A percentile compares a stretch with the other conserved stretches of the same genome.
Conservation (phyloP, 139 green algal genomes). For the Yamagishiella unicocca region DNA sequence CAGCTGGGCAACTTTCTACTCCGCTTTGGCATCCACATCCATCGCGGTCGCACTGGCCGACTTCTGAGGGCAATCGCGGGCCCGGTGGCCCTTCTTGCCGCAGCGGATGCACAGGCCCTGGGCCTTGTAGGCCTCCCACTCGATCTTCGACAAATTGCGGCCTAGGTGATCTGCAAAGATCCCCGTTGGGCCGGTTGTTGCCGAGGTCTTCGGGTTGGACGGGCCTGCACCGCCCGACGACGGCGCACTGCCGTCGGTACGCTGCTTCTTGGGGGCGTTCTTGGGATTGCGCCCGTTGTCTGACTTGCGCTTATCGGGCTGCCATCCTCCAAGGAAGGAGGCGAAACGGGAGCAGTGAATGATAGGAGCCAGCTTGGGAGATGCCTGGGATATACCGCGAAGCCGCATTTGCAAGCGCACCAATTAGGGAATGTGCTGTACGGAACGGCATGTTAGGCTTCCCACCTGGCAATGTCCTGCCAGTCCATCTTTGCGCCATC, state of each 20-base stretch:
- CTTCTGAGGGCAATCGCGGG: background rate
- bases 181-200: background rate
- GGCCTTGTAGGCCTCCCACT: background rate
- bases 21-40: background rate
- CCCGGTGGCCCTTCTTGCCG: background rate
- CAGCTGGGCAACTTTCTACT: slow-evolving; percentile 20
- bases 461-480: too few species aligned
- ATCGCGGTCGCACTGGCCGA: background rate
- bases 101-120: background rate
- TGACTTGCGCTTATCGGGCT: too few species aligned
- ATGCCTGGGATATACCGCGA: too few species aligned
- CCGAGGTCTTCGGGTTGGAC: background rate
- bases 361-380: too few species aligned
- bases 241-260: too few species aligned
- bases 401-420: too few species aligned
- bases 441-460: too few species aligned
- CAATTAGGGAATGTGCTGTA: too few species aligned
- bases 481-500: too few species aligned
- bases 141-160: background rate
- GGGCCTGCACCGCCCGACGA: background rate
- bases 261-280: background rate
- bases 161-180: background rate
- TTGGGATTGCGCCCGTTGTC: background rate
- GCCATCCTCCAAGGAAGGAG: too few species aligned
- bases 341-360: too few species aligned